A percentile compares a stretch with the other conserved stretches of the same genome.
Evolutionary conservation across 192 early-diverging fungal species (phyloP).

Genomic region (Lunasporangiospora selenospora): DNA sequence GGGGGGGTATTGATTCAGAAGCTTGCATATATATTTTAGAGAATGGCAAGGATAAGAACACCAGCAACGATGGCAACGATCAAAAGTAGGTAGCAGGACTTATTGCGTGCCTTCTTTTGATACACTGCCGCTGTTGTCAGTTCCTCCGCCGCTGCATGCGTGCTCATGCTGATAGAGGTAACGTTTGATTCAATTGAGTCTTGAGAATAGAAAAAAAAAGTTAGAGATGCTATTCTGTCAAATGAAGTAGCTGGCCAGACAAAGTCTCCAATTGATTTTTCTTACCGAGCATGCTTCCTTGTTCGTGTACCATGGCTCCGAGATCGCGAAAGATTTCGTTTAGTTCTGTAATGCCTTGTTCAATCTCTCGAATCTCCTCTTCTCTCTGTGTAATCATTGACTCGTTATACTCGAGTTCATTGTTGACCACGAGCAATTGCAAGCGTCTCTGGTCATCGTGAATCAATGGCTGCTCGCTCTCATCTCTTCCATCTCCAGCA

Average conservation of each 20-base stretch:
- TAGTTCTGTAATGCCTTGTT: slow-evolving; percentile 90
- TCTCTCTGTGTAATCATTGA: slow-evolving; percentile 93
- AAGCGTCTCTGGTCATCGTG: slow-evolving; percentile 59
- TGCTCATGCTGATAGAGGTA: slow-evolving; percentile 75
- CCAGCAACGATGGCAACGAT: slow-evolving; percentile 71
- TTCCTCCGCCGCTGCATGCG: slow-evolving; percentile 83
- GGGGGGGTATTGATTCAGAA: not conserved
- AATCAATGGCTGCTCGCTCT: slow-evolving; percentile 67
- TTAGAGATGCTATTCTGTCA: no score
- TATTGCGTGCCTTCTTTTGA: slow-evolving; percentile 77
- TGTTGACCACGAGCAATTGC: slow-evolving; percentile 81
- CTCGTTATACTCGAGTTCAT: slow-evolving; percentile 96
- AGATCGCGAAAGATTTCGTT: slow-evolving; percentile 98
- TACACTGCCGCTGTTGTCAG: slow-evolving; percentile 76
- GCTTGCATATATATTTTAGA: slow-evolving; percentile 1
- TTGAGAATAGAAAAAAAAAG: not conserved
- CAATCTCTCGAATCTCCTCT: slow-evolving; percentile 89
- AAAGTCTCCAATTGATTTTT: no score
- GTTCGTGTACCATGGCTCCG: slow-evolving; percentile 94
- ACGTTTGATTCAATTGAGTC: slow-evolving; percentile 81
- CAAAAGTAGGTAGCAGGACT: slow-evolving; percentile 84
- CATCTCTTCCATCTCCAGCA: slow-evolving; percentile 12
- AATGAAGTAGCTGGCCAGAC: no score
- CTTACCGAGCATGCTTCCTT: slow-evolving; percentile 88
- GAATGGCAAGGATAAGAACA: slow-evolving; percentile 44